phyloP scores from a whole-genome alignment of 495 filamentous ascomycete genomes.

The Aspergillus diversus region DNA sequence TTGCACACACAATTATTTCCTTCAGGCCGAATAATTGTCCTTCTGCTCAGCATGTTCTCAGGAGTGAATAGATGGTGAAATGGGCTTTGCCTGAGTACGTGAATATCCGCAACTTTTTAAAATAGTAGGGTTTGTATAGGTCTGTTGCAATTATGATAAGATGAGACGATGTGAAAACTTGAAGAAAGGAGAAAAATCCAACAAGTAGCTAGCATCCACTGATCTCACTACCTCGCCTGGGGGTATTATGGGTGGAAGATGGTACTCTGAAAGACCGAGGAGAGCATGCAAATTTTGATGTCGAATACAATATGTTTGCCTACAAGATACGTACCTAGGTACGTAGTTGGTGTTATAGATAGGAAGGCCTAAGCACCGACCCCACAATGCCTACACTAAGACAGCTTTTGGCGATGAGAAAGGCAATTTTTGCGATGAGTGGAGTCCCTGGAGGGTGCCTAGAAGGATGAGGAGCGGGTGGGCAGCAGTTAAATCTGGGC shows the following conservation, averaged over 20 bases:
- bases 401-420: background rate
- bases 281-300: too few species aligned
- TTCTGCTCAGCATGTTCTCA: conserved; percentile 33
- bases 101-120: conserved; percentile 25
- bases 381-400: background rate
- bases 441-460: background rate
- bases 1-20: conserved; percentile 39
- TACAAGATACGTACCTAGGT: background rate
- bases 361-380: background rate
- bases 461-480: too few species aligned
- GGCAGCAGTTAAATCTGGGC: background rate
- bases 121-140: too few species aligned
- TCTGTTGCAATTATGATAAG: too few species aligned
- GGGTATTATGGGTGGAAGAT: too few species aligned
- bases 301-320: too few species aligned
- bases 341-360: background rate
- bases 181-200: too few species aligned
- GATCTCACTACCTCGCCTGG: too few species aligned
- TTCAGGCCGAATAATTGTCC: conserved; percentile 38
- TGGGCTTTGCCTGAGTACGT: conserved; percentile 36
- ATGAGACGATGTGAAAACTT: too few species aligned
- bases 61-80: conserved; percentile 44
- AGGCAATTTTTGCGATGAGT: background rate
- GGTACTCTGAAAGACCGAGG: too few species aligned
- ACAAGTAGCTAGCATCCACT: too few species aligned